These are phyloP conservation scores for Penicillium macrosclerotiorum DNA, from an alignment of 495 filamentous ascomycete species.

Conservation along the genomic window DNA sequence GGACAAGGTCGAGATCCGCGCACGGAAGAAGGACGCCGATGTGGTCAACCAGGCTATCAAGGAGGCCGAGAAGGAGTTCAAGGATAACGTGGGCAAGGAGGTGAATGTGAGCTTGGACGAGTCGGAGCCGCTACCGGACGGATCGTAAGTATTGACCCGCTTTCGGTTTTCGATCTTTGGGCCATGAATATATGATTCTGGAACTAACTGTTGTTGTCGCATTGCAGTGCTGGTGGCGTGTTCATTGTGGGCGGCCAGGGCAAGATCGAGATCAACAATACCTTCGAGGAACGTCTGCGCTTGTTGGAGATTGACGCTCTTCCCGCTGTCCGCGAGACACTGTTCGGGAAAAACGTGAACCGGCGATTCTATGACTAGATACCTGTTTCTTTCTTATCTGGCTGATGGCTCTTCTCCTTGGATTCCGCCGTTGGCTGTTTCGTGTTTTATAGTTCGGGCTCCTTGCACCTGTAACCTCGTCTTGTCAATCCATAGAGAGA, in stretches of 20 bases:
- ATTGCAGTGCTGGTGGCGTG: conserved; percentile 75
- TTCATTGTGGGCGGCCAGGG: conserved; percentile 75
- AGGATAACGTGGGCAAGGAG: conserved; percentile 63
- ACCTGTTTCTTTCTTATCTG: conserved; percentile 7
- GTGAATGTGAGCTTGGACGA: conserved; percentile 72
- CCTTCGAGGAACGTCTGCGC: conserved; percentile 85
- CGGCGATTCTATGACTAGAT: conserved; percentile 85
- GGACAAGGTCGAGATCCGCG: conserved; percentile 66
- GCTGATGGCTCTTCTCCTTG: conserved; percentile 6
- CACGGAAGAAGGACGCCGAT: conserved; percentile 75
- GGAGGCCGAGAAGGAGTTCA: conserved; percentile 74
- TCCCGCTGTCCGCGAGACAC: conserved; percentile 74
- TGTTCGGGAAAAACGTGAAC: conserved; percentile 92
- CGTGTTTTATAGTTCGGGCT: conserved; percentile 27
- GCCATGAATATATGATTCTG: neutral
- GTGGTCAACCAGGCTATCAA: conserved; percentile 70
- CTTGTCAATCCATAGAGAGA: conserved; percentile 17
- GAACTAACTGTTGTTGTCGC: no score
- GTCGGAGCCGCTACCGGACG: conserved; percentile 74
- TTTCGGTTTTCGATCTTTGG: conserved; percentile 17
- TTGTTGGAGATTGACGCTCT: conserved; percentile 81
- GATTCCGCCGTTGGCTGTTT: conserved; percentile 8
- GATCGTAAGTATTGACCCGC: no score
- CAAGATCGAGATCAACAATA: conserved; percentile 99
- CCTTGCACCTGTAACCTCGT: conserved; percentile 1